phyloP scores from a whole-genome alignment of 345 rosid genomes.

The Citrus unshiu region DNA sequence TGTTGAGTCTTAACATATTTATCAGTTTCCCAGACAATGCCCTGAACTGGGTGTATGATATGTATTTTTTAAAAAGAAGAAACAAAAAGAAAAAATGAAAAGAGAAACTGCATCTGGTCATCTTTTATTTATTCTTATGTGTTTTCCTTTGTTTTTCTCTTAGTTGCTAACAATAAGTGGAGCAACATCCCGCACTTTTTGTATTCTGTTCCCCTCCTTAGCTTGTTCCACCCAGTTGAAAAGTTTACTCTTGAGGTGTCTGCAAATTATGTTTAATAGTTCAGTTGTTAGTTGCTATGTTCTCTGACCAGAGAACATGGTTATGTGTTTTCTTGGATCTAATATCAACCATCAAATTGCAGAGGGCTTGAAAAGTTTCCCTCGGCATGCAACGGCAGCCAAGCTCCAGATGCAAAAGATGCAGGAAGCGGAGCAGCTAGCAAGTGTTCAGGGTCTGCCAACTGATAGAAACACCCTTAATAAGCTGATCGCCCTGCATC shows the following conservation, averaged over 20 bases:
- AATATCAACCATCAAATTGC: constrained; percentile 20
- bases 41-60: neutral
- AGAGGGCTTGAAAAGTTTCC: constrained; percentile 91
- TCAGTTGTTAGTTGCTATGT: neutral
- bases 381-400: constrained; percentile 46
- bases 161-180: neutral
- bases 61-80: too few relatives aligned
- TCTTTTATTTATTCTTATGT: neutral
- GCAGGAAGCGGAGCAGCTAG: constrained; percentile 86
- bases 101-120: neutral
- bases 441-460: constrained; percentile 71
- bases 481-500: constrained; percentile 70
- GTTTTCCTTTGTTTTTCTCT: neutral
- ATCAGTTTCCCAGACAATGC: neutral
- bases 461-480: constrained; percentile 76
- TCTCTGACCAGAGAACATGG: neutral
- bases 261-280: neutral
- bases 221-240: neutral
- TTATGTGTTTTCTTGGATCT: constrained; percentile 1
- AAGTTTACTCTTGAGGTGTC: neutral
- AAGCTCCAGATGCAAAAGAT: constrained; percentile 77
- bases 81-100: too few relatives aligned
- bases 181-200: neutral
- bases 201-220: neutral
- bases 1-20: neutral